A percentile compares a stretch with the other conserved stretches of the same genome.
These are phyloP conservation scores for Candida buenavistaensis DNA, from an alignment of 1,139 yeast genomes.

Conservation along the genomic window DNA sequence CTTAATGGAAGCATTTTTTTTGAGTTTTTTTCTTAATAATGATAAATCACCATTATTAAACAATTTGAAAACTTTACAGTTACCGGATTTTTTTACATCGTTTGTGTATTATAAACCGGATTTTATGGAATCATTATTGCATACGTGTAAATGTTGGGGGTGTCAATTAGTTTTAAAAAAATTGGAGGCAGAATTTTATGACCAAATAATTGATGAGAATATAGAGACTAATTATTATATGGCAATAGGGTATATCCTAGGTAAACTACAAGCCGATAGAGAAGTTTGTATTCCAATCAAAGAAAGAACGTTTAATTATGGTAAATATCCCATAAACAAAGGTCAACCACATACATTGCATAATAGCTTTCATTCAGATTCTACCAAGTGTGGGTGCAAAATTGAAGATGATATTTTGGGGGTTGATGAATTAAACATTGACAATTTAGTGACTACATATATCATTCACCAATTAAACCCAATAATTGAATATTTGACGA, in stretches of 20 bases:
- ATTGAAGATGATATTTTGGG: constrained; percentile 27
- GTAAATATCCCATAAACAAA: constrained; percentile 35
- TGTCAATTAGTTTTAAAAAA: constrained; percentile 30
- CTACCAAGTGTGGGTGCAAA: constrained; percentile 24
- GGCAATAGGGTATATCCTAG: constrained; percentile 36
- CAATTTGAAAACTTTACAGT: constrained; percentile 29
- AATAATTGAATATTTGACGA: constrained; percentile 26
- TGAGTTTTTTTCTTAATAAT: constrained; percentile 23
- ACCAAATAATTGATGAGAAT: constrained; percentile 1
- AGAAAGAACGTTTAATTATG: constrained; percentile 24
- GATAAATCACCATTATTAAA: constrained; percentile 13
- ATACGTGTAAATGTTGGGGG: constrained; percentile 40
- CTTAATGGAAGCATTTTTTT: constrained; percentile 38
- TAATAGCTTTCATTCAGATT: constrained; percentile 28
- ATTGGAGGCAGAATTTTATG: constrained; percentile 24
- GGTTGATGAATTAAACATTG: constrained; percentile 24
- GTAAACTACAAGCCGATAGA: constrained; percentile 39
- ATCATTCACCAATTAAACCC: constrained; percentile 38
- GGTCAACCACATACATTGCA: constrained; percentile 42
- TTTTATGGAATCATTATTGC: constrained; percentile 36
- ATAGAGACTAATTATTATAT: constrained; percentile 27
- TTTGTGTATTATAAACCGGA: constrained; percentile 42
- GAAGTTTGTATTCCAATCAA: constrained; percentile 42
- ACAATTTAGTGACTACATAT: constrained; percentile 37
- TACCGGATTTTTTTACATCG: constrained; percentile 41